Evolutionary conservation across 2,329 filamentous ascomycete genomes (phyloP), one percentile per base, ranked within the genome.

Genomic region (Pyrenophora seminiperda): DNA sequence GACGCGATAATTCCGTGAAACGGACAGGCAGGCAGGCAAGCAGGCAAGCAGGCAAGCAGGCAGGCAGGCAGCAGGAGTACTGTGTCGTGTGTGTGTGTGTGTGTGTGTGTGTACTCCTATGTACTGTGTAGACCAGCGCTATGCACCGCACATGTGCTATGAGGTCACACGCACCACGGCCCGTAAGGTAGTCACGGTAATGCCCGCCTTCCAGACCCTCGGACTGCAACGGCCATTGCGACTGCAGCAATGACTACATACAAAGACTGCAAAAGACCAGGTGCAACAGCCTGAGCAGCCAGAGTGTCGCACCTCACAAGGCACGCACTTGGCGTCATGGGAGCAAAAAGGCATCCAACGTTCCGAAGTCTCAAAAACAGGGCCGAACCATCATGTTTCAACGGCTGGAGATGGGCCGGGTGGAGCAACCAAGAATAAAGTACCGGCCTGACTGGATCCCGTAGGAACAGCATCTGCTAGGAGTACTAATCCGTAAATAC

Each of bases 301-400:
- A 46, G 54, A 27, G 38, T 59, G 59, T 64, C 57, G 54, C 58
- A 60, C 36, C 22, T 56, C 44, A 54, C 52, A 51, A 59, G 55
- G 54, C 36, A 48, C 39, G 45, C 52, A 47, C 63, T 68, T 66
- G 64, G 66, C 66, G 49, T 61, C 48, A 48, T 59, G 60, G 56
- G 57, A 61, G 41, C 44, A 34, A 37, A 15, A 55, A 53, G 50
- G 54, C 63, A 59, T 65, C 62, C 62, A 59, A 57, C 59, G 50
- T 58, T 47, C 54, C 56, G 47, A 50, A 47, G 58, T 62, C 57
- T 62, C 62, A 62, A 58, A 51, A 36, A 34, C 37, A 42, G 29
- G 40, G 59, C 49, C 53, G 52, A 59, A 55, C 58, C 41, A 59
- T 32, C 29, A 54, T 46, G 47, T 54, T 63, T 61, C 63, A 49